phyloP scores from a whole-genome alignment of 176 grass and related monocot genomes.

The bread wheat (Triticum aestivum) region IWGSC_CS_RefSeq_v2.1 NC_057806.1:356212713-356213212 shows the following conservation, averaged over 20 bases:
- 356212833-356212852: constrained; percentile 10
- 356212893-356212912: constrained; percentile 12
- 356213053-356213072: constrained; percentile 19
- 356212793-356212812: constrained; percentile 14
- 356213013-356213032: constrained; percentile 7
- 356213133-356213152: constrained; percentile 32
- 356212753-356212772: constrained; percentile 25
- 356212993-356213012: constrained; percentile 30
- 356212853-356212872: constrained; percentile 13
- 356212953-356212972: neutral
- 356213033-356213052: constrained; percentile 26
- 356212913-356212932: constrained; percentile 30
- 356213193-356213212: constrained; percentile 58
- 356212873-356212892: neutral
- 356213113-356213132: neutral
- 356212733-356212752: constrained; percentile 81
- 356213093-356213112: neutral
- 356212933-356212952: constrained; percentile 24
- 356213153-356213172: constrained; percentile 69
- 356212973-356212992: constrained; percentile 21
- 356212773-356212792: neutral
- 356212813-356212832: constrained; percentile 10
- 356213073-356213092: constrained; percentile 5
- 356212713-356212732: constrained; percentile 16
- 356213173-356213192: constrained; percentile 42